A percentile compares a stretch with the other conserved stretches of the same genome.
Conservation (phyloP, 306 rosid genomes). For the Lathyrus tuberosus region DNA sequence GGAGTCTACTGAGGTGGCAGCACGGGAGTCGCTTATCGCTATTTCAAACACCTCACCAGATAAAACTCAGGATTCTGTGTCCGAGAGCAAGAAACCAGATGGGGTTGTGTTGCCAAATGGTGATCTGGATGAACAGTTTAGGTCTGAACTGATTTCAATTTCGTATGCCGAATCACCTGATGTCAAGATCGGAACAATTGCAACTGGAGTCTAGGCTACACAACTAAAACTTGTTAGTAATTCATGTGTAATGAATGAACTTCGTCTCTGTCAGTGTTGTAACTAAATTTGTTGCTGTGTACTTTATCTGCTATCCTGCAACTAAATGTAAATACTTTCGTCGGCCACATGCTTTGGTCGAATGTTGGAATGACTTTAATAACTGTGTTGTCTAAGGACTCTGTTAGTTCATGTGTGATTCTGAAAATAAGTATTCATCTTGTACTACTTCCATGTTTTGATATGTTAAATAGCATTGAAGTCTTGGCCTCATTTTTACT, state of each 20-base stretch:
- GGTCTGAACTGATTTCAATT: conserved; percentile 56
- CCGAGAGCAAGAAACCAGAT: conserved; percentile 45
- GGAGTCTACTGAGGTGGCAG: conserved; percentile 46
- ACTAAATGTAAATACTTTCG: conserved; percentile 27
- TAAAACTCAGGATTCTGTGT: conserved; percentile 33
- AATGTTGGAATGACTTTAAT: conserved; percentile 30
- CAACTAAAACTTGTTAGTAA: neutral
- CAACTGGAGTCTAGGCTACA: conserved; percentile 31
- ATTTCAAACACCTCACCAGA: conserved; percentile 46
- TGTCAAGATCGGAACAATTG: conserved; percentile 37
- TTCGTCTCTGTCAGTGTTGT: conserved; percentile 27
- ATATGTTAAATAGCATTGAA: neutral
- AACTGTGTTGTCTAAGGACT: conserved; percentile 33
- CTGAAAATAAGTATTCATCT: conserved; percentile 37
- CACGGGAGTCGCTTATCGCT: conserved; percentile 54
- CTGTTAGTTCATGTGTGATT: conserved; percentile 26
- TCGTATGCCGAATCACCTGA: conserved; percentile 52
- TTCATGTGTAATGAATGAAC: conserved; percentile 28
- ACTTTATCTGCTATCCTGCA: conserved; percentile 20
- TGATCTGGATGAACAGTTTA: conserved; percentile 44
- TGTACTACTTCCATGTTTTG: conserved; percentile 11
- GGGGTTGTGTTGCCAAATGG: conserved; percentile 25
- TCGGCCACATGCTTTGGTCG: conserved; percentile 27
- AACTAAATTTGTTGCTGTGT: conserved; percentile 20
- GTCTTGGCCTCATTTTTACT: neutral